phyloP scores from a whole-genome alignment of 352 stramenopile genomes.

The Phytophthora europaea region DNA sequence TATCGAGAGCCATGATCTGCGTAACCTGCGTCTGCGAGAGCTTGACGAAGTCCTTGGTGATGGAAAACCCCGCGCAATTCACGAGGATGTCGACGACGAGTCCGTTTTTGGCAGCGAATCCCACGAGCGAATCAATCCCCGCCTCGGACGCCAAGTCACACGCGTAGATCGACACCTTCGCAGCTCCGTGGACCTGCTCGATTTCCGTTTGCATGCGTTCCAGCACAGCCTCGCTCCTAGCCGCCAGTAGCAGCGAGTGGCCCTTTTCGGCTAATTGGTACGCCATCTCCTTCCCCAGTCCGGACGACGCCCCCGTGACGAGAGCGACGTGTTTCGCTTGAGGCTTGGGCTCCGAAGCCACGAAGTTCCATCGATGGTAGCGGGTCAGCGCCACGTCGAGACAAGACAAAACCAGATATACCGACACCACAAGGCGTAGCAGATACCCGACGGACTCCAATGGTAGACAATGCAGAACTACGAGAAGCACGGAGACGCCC shows the following conservation, averaged over 20 bases:
- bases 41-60: slow-evolving; percentile 47
- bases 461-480: slow-evolving; percentile 37
- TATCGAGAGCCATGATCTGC: slow-evolving; percentile 70
- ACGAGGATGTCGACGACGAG: slow-evolving; percentile 78
- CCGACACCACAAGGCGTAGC: slow-evolving; percentile 39
- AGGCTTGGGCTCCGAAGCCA: slow-evolving; percentile 31
- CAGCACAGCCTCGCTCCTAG: slow-evolving; percentile 54
- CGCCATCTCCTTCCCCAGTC: slow-evolving; percentile 76
- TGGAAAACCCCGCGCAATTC: slow-evolving; percentile 72
- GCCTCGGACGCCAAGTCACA: slow-evolving; percentile 55
- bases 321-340: slow-evolving; percentile 44
- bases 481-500: slow-evolving; percentile 32
- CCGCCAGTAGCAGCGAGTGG: slow-evolving; percentile 71
- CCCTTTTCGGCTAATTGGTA: slow-evolving; percentile 71
- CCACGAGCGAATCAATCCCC: slow-evolving; percentile 49
- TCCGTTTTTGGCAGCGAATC: slow-evolving; percentile 53
- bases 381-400: slow-evolving; percentile 54
- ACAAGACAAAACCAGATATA: slow-evolving; percentile 46
- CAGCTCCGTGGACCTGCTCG: slow-evolving; percentile 45
- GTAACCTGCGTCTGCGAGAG: slow-evolving; percentile 46
- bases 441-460: slow-evolving; percentile 25
- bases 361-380: slow-evolving; percentile 65
- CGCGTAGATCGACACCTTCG: slow-evolving; percentile 51
- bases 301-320: slow-evolving; percentile 74
- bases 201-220: slow-evolving; percentile 67